Evolutionary conservation across 78 protist species (phyloP).

Genomic region (Capsaspora owczarzaki): DNA sequence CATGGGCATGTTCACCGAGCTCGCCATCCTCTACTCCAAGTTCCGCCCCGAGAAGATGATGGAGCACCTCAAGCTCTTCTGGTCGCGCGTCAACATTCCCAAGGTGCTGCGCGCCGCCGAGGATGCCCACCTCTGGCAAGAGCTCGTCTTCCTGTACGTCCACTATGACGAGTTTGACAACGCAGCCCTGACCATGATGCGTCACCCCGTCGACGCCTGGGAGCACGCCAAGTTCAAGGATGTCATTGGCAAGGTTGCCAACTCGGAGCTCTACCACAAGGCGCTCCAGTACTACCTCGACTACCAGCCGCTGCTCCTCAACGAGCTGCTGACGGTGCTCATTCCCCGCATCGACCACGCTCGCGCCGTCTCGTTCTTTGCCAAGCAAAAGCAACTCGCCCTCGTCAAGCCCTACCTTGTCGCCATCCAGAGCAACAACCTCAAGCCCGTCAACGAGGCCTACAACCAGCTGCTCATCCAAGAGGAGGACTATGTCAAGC

Average conservation of each 20-base stretch:
- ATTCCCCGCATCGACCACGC: constrained; percentile 76
- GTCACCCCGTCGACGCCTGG: constrained; percentile 91
- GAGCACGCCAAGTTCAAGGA: constrained; percentile 89
- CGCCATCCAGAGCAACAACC: constrained; percentile 58
- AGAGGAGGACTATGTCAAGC: constrained; percentile 92
- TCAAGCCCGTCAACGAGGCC: constrained; percentile 86
- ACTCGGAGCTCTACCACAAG: constrained; percentile 86
- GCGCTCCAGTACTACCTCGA: constrained; percentile 83
- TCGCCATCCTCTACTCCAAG: constrained; percentile 91
- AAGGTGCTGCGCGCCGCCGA: constrained; percentile 78
- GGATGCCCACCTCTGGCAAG: constrained; percentile 84
- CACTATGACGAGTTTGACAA: constrained; percentile 94
- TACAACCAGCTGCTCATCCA: constrained; percentile 85
- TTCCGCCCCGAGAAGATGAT: constrained; percentile 88
- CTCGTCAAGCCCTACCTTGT: constrained; percentile 84
- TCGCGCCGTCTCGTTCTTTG: constrained; percentile 44
- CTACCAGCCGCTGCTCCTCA: constrained; percentile 43
- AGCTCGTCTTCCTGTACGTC: constrained; percentile 87
- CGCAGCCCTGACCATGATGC: constrained; percentile 89
- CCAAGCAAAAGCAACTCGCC: constrained; percentile 43
- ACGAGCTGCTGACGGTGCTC: constrained; percentile 76
- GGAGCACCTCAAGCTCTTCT: constrained; percentile 91
- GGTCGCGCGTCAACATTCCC: constrained; percentile 85
- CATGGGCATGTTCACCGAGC: constrained; percentile 97
- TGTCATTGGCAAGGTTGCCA: constrained; percentile 75